phyloP scores from a whole-genome alignment of 352 stramenopile genomes.

The Pythium oligandrum region DNA sequence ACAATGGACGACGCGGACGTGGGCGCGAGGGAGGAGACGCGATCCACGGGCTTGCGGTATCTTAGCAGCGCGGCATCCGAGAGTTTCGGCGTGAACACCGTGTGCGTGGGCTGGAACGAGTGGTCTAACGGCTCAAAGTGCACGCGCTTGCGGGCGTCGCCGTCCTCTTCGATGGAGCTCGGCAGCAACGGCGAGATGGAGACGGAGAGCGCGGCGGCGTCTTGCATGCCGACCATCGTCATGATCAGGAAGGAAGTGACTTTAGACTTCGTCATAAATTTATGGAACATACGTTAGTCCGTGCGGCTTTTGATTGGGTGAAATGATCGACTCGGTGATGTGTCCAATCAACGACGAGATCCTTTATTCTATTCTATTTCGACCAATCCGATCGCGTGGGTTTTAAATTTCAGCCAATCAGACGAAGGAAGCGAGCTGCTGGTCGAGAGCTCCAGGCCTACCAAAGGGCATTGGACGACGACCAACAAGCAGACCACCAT shows the following conservation, averaged over 20 bases:
- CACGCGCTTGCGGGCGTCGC: constrained; percentile 41
- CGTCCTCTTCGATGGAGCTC: constrained; percentile 71
- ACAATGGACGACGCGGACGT: constrained; percentile 75
- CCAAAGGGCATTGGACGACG: constrained; percentile 2
- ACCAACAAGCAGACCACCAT: constrained; percentile 17
- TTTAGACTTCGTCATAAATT: no score
- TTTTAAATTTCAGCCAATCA: constrained; percentile 9
- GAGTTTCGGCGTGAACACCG: constrained; percentile 77
- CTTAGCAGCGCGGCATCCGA: constrained; percentile 59
- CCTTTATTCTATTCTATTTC: no score
- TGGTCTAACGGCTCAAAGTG: constrained; percentile 37
- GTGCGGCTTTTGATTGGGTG: constrained; percentile 7
- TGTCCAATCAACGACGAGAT: background rate
- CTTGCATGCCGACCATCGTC: background rate
- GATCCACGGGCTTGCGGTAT: constrained; percentile 79
- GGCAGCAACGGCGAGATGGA: constrained; percentile 74
- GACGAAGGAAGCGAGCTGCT: constrained; percentile 10
- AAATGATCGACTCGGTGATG: background rate
- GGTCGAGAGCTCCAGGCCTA: constrained; percentile 1
- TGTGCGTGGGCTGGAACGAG: constrained; percentile 79
- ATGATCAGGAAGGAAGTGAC: no score
- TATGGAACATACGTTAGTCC: no score
- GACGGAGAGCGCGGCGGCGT: constrained; percentile 53
- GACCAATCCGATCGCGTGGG: no score
- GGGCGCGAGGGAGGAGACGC: constrained; percentile 62